These are phyloP conservation scores for Aspergillus proliferans DNA, from an alignment of 2,329 filamentous ascomycete species.

Conservation along the genomic window DNA sequence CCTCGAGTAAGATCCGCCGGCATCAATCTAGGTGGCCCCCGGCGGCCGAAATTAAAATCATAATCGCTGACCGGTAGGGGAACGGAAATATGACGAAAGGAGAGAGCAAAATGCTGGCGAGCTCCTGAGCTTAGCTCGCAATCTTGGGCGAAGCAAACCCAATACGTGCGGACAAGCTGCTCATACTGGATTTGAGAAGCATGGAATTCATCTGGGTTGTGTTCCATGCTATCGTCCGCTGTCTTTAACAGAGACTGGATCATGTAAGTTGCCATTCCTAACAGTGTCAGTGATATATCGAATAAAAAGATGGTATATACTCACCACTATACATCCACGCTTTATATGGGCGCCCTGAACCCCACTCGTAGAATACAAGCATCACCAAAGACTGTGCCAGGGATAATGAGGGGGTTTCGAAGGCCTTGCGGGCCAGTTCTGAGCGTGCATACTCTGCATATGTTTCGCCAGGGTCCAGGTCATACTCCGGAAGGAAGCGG, in stretches of 20 bases:
- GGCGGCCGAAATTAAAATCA: slow-evolving; percentile 30
- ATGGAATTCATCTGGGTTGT: slow-evolving; percentile 28
- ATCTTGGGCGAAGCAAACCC: slow-evolving; percentile 34
- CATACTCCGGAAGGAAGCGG: slow-evolving; percentile 23
- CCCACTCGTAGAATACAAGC: slow-evolving; percentile 33
- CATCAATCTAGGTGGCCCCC: slow-evolving; percentile 19
- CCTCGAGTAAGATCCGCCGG: slow-evolving; percentile 22
- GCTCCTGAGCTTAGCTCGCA: slow-evolving; percentile 33
- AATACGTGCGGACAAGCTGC: slow-evolving; percentile 33
- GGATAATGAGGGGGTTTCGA: slow-evolving; percentile 28
- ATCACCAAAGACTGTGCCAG: slow-evolving; percentile 33
- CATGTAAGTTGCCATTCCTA: slow-evolving; percentile 36
- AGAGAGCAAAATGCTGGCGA: slow-evolving; percentile 31
- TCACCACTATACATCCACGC: slow-evolving; percentile 36
- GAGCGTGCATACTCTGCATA: slow-evolving; percentile 29
- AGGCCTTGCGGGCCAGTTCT: slow-evolving; percentile 24
- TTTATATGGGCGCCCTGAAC: slow-evolving; percentile 29
- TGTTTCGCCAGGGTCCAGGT: slow-evolving; percentile 20
- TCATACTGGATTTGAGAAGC: slow-evolving; percentile 30
- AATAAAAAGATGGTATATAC: neutral
- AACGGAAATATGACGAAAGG: slow-evolving; percentile 32
- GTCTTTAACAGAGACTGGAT: slow-evolving; percentile 32
- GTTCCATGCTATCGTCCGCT: slow-evolving; percentile 33
- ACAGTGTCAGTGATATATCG: slow-evolving; percentile 3
- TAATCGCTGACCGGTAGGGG: slow-evolving; percentile 30